Evolutionary conservation across 441 rosid genomes (phyloP).

Genomic region (Gossypium schwendimanii): DNA sequence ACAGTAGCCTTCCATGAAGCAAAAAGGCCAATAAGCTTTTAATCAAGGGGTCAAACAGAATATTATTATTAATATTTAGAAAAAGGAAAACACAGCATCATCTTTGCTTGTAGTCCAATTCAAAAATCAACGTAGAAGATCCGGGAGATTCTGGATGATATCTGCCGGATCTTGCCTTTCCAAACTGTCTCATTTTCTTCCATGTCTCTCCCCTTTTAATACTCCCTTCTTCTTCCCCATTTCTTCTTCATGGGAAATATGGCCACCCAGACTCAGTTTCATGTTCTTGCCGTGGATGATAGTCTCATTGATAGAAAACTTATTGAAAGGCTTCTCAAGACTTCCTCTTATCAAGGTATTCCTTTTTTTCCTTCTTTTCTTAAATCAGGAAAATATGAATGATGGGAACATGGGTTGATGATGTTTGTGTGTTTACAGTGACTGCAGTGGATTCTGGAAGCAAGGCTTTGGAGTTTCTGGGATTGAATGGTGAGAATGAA

Average conservation of each 20-base stretch:
- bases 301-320: constrained; percentile 52
- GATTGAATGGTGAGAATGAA: constrained; percentile 23
- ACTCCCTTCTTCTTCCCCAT: not conserved
- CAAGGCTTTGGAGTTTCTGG: constrained; percentile 78
- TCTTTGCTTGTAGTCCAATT: constrained; percentile 41
- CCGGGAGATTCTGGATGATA: constrained; percentile 41
- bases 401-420: not conserved
- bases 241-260: constrained; percentile 16
- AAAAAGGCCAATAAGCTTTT: not conserved
- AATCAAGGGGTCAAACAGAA: constrained; percentile 15
- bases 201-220: constrained; percentile 13
- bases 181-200: constrained; percentile 41
- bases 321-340: constrained; percentile 62
- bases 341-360: constrained; percentile 59
- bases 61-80: not conserved
- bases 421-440: constrained; percentile 31
- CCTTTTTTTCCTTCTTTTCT: not conserved
- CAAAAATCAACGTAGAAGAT: constrained; percentile 52
- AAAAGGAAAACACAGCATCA: constrained; percentile 10
- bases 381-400: no score
- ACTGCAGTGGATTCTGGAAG: constrained; percentile 81
- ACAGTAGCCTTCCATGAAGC: not conserved
- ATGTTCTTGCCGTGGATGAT: constrained; percentile 75
- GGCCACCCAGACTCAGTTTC: constrained; percentile 36
- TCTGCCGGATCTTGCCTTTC: constrained; percentile 53